Evolutionary conservation across 2,329 filamentous ascomycete genomes (phyloP).

Genomic region (Venturiaceae sp.): DNA sequence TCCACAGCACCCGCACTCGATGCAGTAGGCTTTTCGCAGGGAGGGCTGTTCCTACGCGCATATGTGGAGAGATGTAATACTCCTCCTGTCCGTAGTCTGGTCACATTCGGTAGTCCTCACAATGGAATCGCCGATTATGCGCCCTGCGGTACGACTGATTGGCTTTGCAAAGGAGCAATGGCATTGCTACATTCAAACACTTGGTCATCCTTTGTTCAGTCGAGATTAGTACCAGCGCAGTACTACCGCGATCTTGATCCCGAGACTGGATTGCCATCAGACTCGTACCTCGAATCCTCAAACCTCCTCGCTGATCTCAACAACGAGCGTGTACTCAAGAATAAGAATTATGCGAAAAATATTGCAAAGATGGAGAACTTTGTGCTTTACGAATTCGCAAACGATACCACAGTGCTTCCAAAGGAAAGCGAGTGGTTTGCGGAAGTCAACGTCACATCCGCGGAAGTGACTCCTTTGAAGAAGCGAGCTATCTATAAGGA

Average conservation of each 20-base stretch:
- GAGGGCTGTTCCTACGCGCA: constrained; percentile 88
- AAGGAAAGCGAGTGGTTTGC: constrained; percentile 89
- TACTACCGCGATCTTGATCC: constrained; percentile 69
- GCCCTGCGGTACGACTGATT: constrained; percentile 61
- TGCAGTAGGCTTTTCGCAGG: constrained; percentile 90
- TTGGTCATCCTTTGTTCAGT: constrained; percentile 72
- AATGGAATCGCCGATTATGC: constrained; percentile 84
- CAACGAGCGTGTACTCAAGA: constrained; percentile 76
- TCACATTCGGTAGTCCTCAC: constrained; percentile 87
- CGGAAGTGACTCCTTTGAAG: constrained; percentile 54
- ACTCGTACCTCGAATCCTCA: constrained; percentile 66
- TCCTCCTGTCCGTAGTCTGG: constrained; percentile 64
- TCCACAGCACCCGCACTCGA: constrained; percentile 76
- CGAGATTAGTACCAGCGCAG: constrained; percentile 78
- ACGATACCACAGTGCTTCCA: constrained; percentile 78
- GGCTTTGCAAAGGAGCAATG: constrained; percentile 72
- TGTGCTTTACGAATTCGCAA: constrained; percentile 81
- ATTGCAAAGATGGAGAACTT: constrained; percentile 63
- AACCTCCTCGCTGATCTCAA: constrained; percentile 95
- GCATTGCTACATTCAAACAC: constrained; percentile 69
- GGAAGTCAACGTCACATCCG: constrained; percentile 63
- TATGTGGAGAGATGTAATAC: constrained; percentile 80
- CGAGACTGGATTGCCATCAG: constrained; percentile 43
- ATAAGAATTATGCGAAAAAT: constrained; percentile 61
- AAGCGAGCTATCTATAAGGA: constrained; percentile 69